Base-by-base conservation (phyloP, 192 early-diverging fungal species). In the Geranomyces variabilis region DNA sequence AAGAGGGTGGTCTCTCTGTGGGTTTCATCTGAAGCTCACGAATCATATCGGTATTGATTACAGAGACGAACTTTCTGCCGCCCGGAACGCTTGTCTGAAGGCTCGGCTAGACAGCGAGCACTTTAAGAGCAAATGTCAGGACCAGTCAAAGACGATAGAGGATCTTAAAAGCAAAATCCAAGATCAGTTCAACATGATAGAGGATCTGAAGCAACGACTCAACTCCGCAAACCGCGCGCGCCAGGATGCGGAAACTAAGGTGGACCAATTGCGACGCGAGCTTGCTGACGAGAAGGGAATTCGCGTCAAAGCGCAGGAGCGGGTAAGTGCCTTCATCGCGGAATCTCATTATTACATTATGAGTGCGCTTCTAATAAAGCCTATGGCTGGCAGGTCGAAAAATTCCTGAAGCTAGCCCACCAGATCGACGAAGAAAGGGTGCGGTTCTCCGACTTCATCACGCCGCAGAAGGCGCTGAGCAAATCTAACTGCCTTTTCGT, bases 41-140 rank as follows among this genome's bases (percentile, higher is more conserved):
- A n/a, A n/a, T n/a, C n/a, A n/a, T n/a, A n/a, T n/a, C n/a, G 36
- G 36, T 10, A 3, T 41, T 3, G 10, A 41, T 41, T 41, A 15
- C 15, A 72, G 70, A 55, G 44, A 21, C 2, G 73, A 74, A 8
- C 51, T 74, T 21, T 29, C 60, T 1, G 24, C 64, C 21, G 49
- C 63, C 49, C 70, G 70, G 26, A 74, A 74, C 29, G 65, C 64
- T 14, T 74, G 73, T 45, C 45, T 74, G 26, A 74, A 69, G 29
- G 73, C 73, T 5, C 70, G 58, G 41, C 55, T 74, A 12, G 73
- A 74, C 24, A 29, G 51, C 22, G 73, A 74, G 57, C 36, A 66
- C n/a, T 17, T 26, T 15, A 66, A 65, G 30, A 33, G 17, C 51
- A 45, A 59, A 44, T 8, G 36, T 13, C 17, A 41, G 9, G 66